Evolutionary conservation across 2,329 filamentous ascomycete genomes (phyloP), one percentile per base, ranked within the genome.

Genomic region (Shiraia bambusicola): DNA sequence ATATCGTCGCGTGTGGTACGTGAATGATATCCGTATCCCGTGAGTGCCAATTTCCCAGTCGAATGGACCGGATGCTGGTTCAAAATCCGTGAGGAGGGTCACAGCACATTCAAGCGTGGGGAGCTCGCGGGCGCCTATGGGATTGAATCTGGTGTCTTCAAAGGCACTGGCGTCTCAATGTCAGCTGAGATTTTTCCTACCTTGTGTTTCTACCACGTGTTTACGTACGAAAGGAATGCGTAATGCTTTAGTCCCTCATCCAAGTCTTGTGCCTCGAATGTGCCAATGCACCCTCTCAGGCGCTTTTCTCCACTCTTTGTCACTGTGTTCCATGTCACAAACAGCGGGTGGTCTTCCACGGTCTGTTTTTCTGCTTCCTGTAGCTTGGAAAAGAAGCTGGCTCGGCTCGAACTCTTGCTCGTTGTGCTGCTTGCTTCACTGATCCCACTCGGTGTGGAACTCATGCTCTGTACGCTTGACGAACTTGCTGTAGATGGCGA

Each of bases 201-300:
- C 4, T 8, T 4, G 3, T n/a, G 19, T 16, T 25, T 11, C 12
- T n/a, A 30, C 2, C 12, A 15, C 14, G 15, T 13, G 24, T 13
- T 19, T 4, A 70, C 76, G 55, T 72, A 84, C 67, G 91, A 90
- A 37, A 86, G 93, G 53, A 95, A 72, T 33, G 91, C 87, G 70
- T 96, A 97, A 47, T 82, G 83, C 37, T 82, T 75, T 30, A 98
- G 74, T 3, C 90, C 91, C 1, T 80, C 70, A 22, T 82, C 77
- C 10, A 98, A 79, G 35, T 86, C 81, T 59, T 88, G 82, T 2
- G 83, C 69, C 61, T 91, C 87, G 62, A 97, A 98, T 2, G 92
- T 98, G 55, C 93, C 93, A 64, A 98, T 97, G 75, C 93, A 98
- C 45, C 93, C 93, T 45, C 93, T 85, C 29, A 98, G 80, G 16